Conservation (phyloP, 2,329 filamentous ascomycete genomes). For the Raffaelea albimanens region DNA sequence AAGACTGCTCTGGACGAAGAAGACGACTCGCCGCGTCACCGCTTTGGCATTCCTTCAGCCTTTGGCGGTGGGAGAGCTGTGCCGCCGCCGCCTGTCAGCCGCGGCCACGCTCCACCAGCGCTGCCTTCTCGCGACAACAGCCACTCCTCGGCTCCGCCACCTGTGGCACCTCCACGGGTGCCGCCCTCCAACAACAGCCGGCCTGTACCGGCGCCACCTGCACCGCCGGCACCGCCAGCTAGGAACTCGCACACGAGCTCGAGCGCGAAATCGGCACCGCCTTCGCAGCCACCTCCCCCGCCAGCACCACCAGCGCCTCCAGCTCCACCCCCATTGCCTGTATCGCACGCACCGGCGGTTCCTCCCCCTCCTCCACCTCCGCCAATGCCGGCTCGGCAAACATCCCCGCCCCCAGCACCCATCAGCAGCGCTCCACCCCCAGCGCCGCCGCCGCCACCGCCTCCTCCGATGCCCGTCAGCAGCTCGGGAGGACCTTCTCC, state of each 20-base stretch:
- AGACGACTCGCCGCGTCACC: conserved; percentile 34
- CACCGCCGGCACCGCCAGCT: conserved; percentile 18
- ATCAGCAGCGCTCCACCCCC: neutral
- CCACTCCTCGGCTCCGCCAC: conserved; percentile 67
- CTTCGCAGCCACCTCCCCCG: conserved; percentile 30
- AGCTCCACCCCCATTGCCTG: conserved; percentile 24
- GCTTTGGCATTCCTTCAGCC: conserved; percentile 70
- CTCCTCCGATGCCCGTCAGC: no score
- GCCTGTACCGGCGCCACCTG: conserved; percentile 44
- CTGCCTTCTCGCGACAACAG: conserved; percentile 18
- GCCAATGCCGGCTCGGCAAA: neutral
- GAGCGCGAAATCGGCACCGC: conserved; percentile 28
- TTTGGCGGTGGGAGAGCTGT: conserved; percentile 59
- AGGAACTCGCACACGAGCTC: conserved; percentile 21
- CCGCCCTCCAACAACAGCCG: conserved; percentile 32
- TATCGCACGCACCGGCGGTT: conserved; percentile 9
- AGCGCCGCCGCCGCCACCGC: neutral
- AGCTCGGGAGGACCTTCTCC: conserved; percentile 21
- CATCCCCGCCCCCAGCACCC: no score
- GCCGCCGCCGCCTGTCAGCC: conserved; percentile 68
- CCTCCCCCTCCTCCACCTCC: neutral
- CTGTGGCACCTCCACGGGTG: conserved; percentile 51
- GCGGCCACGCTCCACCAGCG: conserved; percentile 38
- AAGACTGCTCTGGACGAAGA: conserved; percentile 68
- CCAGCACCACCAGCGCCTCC: conserved; percentile 29